Base-by-base conservation (phyloP, 441 rosid genomes). In the Theobroma grandiflorum region DNA sequence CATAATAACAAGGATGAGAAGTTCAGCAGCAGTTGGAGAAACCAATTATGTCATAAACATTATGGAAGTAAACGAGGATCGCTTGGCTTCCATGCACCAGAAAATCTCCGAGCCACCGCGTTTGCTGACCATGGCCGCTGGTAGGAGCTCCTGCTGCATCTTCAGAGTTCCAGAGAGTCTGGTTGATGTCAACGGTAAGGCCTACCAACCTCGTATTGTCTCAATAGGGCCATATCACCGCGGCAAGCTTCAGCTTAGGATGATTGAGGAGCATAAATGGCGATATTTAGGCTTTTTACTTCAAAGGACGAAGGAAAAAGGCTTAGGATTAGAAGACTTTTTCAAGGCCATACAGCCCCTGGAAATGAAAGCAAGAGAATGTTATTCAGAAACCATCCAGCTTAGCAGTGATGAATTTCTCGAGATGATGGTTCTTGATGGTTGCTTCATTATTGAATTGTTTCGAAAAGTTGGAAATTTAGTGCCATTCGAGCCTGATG, bases 221-320 rank as follows among this genome's bases (percentile, higher is more conserved):
- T 91, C 97, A 18, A 84, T 93, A 4, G 95, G 97, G 16, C 97
- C 97, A 89, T 91, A 88, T 80, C 96, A 94, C 84, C 80, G 80
- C 2, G 91, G 89, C n/a, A 65, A 86, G 50, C 45, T 78, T 0
- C 85, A 87, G 8, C 86, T 90, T 42, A 58, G 42, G 65, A 90
- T 91, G 91, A 91, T 94, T 33, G 90, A 94, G 79, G 95, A 94
- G 87, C 98, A 94, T 82, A 92, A 91, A 82, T 94, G 94, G 93
- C 83, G 82, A 33, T 94, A 92, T 80, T 74, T 94, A 18, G 87
- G 91, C 26, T 58, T 76, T 43, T 75, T 94, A 50, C 85, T 92
- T 50, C 16, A 68, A 2, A 82, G 98, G 75, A 85, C 87, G 22
- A 69, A 83, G 52, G 31, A 22, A 58, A 77, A 7, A 4, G 84